Evolutionary conservation across 306 rosid species (phyloP), one percentile per base, ranked within the genome.

Genomic region (Psophocarpus tetragonolobus): DNA sequence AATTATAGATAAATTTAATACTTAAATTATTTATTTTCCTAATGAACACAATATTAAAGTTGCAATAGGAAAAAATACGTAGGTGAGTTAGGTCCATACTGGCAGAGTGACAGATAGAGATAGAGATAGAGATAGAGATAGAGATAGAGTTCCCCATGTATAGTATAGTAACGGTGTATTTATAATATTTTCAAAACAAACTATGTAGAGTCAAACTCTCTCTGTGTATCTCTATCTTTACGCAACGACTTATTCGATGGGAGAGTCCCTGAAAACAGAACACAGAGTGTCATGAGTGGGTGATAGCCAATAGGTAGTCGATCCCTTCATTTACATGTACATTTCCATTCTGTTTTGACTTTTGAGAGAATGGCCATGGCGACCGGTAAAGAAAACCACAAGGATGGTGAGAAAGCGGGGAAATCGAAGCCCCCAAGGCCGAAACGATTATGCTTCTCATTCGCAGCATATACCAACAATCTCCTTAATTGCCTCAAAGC

Each of bases 401-500:
- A 32, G 5, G 13, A 42, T 1, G 60, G 6, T 7, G 26, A 23
- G 3, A 71, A 5, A 20, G 48, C 10, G 7, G 48, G 5, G 7
- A 39, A 69, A 20, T 41, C 81, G 1, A 81, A 77, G 70, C 83
- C 80, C 0, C 78, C 85, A 11, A 50, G 69, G 50, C 74, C 87
- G 2, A 88, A 83, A 56, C 87, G 82, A 15, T 87, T 85, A 32
- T 95, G 97, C 88, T 95, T 95, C 87, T 95, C 99, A 21, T 84
- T 85, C 80, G 88, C 96, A 0, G 92, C 99, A 4, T 92, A 92
- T 36, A 88, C 96, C 18, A 84, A 68, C 36, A 48, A 80, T 51
- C 80, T 95, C 50, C 82, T 95, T 29, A 7, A 84, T 1, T 65
- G 75, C 30, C 87, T 95, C 76, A 68, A 81, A 18, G 82, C 90